These are phyloP conservation scores for Neurospora crassa DNA, from an alignment of 2,329 filamentous ascomycete species.

Conservation along the genomic window DNA sequence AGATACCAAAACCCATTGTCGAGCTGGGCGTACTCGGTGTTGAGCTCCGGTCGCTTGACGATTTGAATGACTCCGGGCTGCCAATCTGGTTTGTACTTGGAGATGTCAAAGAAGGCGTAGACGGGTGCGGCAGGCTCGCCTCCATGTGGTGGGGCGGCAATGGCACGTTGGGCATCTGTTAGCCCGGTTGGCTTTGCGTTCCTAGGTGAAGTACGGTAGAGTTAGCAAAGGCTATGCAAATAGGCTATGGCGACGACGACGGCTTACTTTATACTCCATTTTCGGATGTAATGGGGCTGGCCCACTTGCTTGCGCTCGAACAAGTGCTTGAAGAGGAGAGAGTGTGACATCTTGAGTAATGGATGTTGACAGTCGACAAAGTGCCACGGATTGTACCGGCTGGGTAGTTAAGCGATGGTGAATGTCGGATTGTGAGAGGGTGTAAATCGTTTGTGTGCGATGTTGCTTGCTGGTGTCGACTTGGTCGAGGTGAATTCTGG, in stretches of 20 bases:
- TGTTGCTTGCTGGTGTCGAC: not conserved
- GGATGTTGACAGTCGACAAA: too few species aligned
- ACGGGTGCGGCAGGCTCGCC: not conserved
- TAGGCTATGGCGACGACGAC: not conserved
- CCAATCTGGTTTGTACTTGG: not conserved
- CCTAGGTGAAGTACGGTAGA: not conserved
- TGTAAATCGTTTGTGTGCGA: not conserved
- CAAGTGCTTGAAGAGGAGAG: too few species aligned
- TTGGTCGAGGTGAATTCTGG: not conserved
- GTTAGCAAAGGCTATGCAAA: not conserved
- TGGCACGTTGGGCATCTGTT: not conserved
- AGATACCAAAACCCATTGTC: not conserved
- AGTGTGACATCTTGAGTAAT: too few species aligned
- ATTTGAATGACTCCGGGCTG: not conserved
- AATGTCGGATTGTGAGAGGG: not conserved
- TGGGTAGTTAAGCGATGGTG: not conserved
- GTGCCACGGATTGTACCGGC: too few species aligned
- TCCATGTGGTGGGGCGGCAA: not conserved
- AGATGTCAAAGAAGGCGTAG: not conserved
- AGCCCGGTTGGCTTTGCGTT: not conserved
- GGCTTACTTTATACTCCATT: not conserved
- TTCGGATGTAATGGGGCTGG: not conserved
- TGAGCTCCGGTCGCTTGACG: not conserved
- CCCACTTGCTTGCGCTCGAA: not conserved
- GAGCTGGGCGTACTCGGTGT: not conserved